phyloP scores from a whole-genome alignment of 202 grass and related monocot species.

The Cymbopogon flexuosus region DNA sequence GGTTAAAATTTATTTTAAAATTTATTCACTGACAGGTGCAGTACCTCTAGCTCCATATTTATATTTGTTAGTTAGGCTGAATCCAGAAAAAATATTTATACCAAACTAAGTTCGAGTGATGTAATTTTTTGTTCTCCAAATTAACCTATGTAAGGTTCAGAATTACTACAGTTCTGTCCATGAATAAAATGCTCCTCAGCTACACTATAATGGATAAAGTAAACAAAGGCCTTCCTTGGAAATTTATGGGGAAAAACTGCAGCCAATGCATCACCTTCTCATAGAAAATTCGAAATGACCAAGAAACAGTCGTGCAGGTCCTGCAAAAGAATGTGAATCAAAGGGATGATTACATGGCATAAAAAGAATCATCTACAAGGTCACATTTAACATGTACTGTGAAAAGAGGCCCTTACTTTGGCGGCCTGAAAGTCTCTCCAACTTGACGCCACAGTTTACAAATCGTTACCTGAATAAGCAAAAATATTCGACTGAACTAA shows the following conservation, averaged over 20 bases:
- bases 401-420: conserved; percentile 66
- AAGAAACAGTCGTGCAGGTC: conserved; percentile 97
- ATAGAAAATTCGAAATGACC: conserved; percentile 99
- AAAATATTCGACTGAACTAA: background rate
- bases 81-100: background rate
- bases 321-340: conserved; percentile 45
- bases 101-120: background rate
- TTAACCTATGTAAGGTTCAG: conserved; percentile 16
- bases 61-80: background rate
- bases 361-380: background rate
- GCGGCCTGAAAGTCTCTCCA: conserved; percentile 93
- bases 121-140: background rate
- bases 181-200: background rate
- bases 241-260: background rate
- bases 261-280: conserved; percentile 74
- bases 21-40: background rate
- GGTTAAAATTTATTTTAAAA: background rate
- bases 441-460: conserved; percentile 99
- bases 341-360: conserved; percentile 16
- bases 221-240: background rate
- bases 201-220: background rate
- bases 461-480: conserved; percentile 66
- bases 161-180: conserved; percentile 8
- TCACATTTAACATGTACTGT: background rate
- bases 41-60: background rate